Evolutionary conservation across 139 green algal genomes (phyloP).

Genomic region (Picochlorum sp.): DNA sequence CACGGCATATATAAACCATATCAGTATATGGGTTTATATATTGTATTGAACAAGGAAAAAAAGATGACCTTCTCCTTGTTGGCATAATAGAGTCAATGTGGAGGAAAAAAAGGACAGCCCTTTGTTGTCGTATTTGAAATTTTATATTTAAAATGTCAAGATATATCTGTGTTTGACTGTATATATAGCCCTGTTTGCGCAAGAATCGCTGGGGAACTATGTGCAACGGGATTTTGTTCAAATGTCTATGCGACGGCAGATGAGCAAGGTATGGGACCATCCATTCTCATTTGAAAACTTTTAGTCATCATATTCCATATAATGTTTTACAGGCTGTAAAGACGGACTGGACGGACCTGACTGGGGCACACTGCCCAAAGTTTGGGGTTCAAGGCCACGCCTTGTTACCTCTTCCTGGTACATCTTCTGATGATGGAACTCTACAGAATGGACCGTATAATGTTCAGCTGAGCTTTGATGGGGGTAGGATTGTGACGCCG

Average conservation of each 20-base stretch:
- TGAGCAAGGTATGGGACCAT: constrained; percentile 23
- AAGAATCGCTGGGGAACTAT: too few relatives aligned
- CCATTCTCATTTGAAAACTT: background rate
- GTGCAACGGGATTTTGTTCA: constrained; percentile 33
- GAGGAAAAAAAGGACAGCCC: too few relatives aligned
- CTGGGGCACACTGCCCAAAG: constrained; percentile 35
- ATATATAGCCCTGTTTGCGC: too few relatives aligned
- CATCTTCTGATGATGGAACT: constrained; percentile 3
- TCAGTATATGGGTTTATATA: too few relatives aligned
- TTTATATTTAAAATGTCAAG: too few relatives aligned
- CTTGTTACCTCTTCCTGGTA: constrained; percentile 28
- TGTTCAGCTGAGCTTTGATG: constrained; percentile 26
- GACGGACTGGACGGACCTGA: constrained; percentile 38
- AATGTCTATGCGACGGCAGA: constrained; percentile 24
- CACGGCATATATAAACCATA: too few relatives aligned
- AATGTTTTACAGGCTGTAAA: background rate
- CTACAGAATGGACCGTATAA: constrained; percentile 32
- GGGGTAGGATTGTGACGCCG: constrained; percentile 51
- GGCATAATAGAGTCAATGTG: too few relatives aligned
- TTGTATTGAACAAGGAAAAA: too few relatives aligned
- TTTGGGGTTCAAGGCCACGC: constrained; percentile 28
- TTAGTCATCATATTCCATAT: too few relatives aligned
- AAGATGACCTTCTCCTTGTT: too few relatives aligned
- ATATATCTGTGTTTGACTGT: too few relatives aligned
- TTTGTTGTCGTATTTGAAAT: too few relatives aligned